Conservation (phyloP, 78 protist species). For the Bodo saltans region DNA sequence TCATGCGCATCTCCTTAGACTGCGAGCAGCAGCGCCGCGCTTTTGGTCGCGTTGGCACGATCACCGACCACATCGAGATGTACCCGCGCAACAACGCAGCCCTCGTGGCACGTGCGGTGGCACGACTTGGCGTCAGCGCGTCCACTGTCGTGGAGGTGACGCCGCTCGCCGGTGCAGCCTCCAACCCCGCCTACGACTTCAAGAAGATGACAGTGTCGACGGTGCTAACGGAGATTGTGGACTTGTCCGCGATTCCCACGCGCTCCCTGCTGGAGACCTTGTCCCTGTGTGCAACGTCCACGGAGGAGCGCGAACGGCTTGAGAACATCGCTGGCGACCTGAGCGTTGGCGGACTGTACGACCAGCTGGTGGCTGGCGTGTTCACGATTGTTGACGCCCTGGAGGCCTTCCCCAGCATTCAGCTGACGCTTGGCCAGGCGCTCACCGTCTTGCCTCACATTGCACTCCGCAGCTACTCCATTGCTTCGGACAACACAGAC, state of each 20-base stretch:
- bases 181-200: background rate
- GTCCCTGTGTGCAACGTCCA: background rate
- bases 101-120: background rate
- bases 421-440: background rate
- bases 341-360: background rate
- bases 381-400: background rate
- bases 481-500: background rate
- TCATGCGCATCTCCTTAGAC: background rate
- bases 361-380: background rate
- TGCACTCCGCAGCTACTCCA: background rate
- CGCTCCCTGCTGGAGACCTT: slow-evolving; percentile 1
- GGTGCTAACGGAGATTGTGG: background rate
- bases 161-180: background rate
- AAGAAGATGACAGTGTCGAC: background rate
- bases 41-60: background rate
- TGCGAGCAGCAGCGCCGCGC: background rate
- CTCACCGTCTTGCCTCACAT: background rate
- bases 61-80: background rate
- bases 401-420: background rate
- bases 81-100: background rate
- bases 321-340: background rate
- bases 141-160: background rate
- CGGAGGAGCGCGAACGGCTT: background rate
- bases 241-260: background rate
- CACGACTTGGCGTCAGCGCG: background rate